Evolutionary conservation across 1,284 basidiomycete species (phyloP).

Genomic region (Meira miltonrushii): DNA sequence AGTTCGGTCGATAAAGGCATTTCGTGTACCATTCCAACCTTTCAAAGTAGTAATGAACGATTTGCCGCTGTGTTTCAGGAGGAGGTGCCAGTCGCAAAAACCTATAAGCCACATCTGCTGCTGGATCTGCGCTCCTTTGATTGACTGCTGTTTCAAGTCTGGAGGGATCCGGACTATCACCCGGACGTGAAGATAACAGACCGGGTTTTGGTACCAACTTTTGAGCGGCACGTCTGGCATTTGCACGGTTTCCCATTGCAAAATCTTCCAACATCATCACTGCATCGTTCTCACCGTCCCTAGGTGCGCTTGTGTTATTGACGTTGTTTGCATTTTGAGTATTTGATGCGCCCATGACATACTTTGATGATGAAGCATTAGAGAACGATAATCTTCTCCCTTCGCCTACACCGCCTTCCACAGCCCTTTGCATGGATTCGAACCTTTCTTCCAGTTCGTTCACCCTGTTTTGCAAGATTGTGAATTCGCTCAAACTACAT

Average conservation of each 20-base stretch:
- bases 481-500: conserved; percentile 9
- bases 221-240: conserved; percentile 7
- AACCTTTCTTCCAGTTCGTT: conserved; percentile 7
- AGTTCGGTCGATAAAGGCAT: conserved; percentile 6
- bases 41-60: conserved; percentile 43
- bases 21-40: conserved; percentile 41
- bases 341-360: conserved; percentile 11
- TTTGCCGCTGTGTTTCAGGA: conserved; percentile 12
- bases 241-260: conserved; percentile 13
- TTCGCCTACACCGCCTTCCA: not conserved
- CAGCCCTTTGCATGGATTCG: not conserved
- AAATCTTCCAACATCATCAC: conserved; percentile 15
- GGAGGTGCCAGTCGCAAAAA: conserved; percentile 24
- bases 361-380: not conserved
- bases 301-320: conserved; percentile 11
- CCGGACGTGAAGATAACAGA: not conserved
- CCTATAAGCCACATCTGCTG: conserved; percentile 27
- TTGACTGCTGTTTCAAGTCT: conserved; percentile 26
- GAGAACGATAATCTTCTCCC: not conserved
- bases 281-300: conserved; percentile 11
- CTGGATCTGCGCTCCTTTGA: conserved; percentile 26
- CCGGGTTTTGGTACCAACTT: not conserved
- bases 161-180: not conserved
- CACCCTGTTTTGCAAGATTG: conserved; percentile 10
- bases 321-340: conserved; percentile 25